Evolutionary conservation across 2,329 filamentous ascomycete species (phyloP).

Genomic region (Penicillium griseofulvum): DNA sequence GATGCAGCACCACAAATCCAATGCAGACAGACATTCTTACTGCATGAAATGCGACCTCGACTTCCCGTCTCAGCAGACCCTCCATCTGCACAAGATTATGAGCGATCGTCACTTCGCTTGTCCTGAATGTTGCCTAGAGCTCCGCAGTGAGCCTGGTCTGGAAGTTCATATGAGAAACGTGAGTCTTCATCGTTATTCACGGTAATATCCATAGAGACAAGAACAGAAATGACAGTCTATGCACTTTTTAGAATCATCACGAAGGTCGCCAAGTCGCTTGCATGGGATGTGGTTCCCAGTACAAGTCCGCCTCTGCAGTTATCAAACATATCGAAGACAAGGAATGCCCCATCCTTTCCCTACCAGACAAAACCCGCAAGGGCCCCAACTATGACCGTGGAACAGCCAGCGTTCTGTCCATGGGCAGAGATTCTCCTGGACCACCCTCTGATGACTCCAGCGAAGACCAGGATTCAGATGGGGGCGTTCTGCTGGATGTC

Average conservation of each 20-base stretch:
- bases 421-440: background rate
- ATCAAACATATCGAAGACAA: conserved; percentile 56
- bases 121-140: conserved; percentile 57
- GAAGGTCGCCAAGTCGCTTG: conserved; percentile 53
- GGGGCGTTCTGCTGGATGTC: conserved; percentile 8
- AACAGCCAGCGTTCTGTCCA: background rate
- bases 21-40: conserved; percentile 41
- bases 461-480: conserved; percentile 49
- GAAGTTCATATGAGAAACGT: conserved; percentile 54
- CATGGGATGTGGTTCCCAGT: conserved; percentile 46
- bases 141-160: conserved; percentile 52
- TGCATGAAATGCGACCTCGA: conserved; percentile 46
- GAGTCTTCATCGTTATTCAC: conserved; percentile 13
- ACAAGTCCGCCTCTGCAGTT: conserved; percentile 49
- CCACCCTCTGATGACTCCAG: conserved; percentile 21
- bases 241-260: conserved; percentile 45
- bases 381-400: background rate
- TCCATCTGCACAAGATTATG: conserved; percentile 50
- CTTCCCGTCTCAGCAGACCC: conserved; percentile 45
- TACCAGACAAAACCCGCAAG: conserved; percentile 38
- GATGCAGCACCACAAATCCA: conserved; percentile 54
- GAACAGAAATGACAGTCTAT: background rate
- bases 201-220: background rate
- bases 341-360: conserved; percentile 47
- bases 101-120: conserved; percentile 53